Base-by-base conservation (phyloP, 1,139 yeast genomes). In the Kodamaea fungicola region DNA sequence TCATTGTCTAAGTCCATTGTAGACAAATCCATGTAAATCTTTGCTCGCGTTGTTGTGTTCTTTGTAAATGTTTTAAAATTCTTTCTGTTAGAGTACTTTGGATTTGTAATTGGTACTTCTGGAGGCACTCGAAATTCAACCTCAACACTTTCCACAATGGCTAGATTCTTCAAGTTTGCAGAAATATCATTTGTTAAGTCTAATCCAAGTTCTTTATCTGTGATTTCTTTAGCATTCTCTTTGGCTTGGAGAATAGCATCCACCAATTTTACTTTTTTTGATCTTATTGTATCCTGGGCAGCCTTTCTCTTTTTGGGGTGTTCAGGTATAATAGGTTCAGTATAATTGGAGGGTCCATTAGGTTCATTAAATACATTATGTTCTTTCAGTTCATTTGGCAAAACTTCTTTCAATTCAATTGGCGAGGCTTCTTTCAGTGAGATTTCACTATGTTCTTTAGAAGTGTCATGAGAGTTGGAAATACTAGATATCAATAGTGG, bases 51-150 rank as follows among this genome's bases (percentile, higher is more conserved):
- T 10, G 46, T 50, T 6, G 60, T 45, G 22, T 52, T 53, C 41
- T 66, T 69, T 13, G 45, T 51, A 47, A 70, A 70, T 3, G 45
- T 56, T 42, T 70, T 70, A 48, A 67, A 67, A 43, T 69, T 68
- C 39, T 59, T 65, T 4, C 69, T 52, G 2, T 58, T 60, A 2
- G 41, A 32, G 36, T 55, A 56, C 12, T 21, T 28, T 23, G 28
- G 21, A 8, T 31, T 22, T n/a, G 7, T n/a, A 3, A 8, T 13
- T 13, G 12, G 19, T 7, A 32, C 9, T 4, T 28, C n/a, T 8
- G 38, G 35, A 6, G 43, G 43, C 4, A 22, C 35, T 28, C 59
- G 46, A 7, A 53, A 23, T 9, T 42, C 39, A 2, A 67, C 42
- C 12, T 60, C 64, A 3, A 63, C 57, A 6, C 57, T 55, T 42